A percentile compares a stretch with the other conserved stretches of the same genome.
Conservation (phyloP, 129 eudicot genomes). For the Logfia minima region DNA sequence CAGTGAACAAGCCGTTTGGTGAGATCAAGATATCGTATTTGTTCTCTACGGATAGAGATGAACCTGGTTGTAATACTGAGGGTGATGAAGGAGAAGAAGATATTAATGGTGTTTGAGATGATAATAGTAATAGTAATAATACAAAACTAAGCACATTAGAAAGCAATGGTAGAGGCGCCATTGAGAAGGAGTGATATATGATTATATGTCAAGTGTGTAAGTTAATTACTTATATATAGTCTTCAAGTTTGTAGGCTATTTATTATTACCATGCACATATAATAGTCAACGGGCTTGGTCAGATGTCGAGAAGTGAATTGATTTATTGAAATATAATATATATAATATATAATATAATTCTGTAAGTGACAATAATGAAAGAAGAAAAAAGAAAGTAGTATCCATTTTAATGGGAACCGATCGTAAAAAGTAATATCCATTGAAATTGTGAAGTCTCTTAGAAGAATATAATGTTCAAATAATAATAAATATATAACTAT, state of each 20-base stretch:
- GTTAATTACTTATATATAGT: neutral
- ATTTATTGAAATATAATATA: neutral
- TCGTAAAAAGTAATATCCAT: too few species aligned
- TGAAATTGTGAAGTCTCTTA: too few species aligned
- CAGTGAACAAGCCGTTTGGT: conserved; percentile 38
- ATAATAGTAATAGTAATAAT: neutral
- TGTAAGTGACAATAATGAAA: too few species aligned
- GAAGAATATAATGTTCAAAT: too few species aligned
- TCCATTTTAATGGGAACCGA: too few species aligned
- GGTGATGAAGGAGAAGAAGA: conserved; percentile 26
- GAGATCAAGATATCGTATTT: conserved; percentile 32
- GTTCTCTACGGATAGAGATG: conserved; percentile 35
- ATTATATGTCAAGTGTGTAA: conserved; percentile 3
- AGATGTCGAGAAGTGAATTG: neutral
- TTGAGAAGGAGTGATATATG: neutral
- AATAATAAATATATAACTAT: too few species aligned
- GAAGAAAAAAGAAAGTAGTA: too few species aligned
- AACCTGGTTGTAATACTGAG: conserved; percentile 17
- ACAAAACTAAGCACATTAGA: conserved; percentile 17
- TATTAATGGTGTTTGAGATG: conserved; percentile 15
- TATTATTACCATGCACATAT: neutral
- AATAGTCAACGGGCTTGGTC: neutral
- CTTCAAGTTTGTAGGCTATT: neutral
- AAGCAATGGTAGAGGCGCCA: conserved; percentile 6
- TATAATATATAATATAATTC: too few species aligned